Percentiles rank a stretch among this genome's conserved stretches.
phyloP scores from a whole-genome alignment of 2,329 filamentous ascomycete genomes.

The Paracorniculantispora psalliotae region DNA sequence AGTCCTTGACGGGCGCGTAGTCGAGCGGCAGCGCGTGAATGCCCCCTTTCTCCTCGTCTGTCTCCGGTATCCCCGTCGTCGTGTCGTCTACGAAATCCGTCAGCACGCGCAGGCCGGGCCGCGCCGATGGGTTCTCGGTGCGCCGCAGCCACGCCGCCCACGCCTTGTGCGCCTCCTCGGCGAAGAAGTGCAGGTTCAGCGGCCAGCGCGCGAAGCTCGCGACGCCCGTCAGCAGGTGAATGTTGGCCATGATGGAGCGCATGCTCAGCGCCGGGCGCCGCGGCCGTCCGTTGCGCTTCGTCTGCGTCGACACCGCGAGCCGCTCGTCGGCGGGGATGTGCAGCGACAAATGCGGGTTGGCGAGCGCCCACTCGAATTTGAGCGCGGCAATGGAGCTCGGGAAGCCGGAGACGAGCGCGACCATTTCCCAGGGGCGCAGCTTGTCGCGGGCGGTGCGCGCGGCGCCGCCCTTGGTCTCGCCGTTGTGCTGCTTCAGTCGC shows the following conservation, averaged over 20 bases:
- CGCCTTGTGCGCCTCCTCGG: conserved; percentile 58
- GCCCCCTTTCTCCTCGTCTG: conserved; percentile 28
- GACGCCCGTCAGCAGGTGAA: conserved; percentile 75
- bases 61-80: not conserved
- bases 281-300: conserved; percentile 50
- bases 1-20: conserved; percentile 47
- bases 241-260: conserved; percentile 66
- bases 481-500: conserved; percentile 89
- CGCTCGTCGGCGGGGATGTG: conserved; percentile 66
- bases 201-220: conserved; percentile 82
- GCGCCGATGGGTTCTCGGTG: conserved; percentile 42
- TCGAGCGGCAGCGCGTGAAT: conserved; percentile 52
- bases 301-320: conserved; percentile 47
- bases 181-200: conserved; percentile 74
- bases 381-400: conserved; percentile 80
- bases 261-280: conserved; percentile 56
- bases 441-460: conserved; percentile 62
- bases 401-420: conserved; percentile 80
- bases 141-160: conserved; percentile 61
- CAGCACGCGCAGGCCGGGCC: conserved; percentile 46
- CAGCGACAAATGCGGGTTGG: conserved; percentile 73
- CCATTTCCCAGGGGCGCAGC: conserved; percentile 87
- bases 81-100: conserved; percentile 45
- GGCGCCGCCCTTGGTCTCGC: conserved; percentile 74
- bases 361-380: conserved; percentile 96